Conservation (phyloP, 805 yeast genomes). For the Jamesozyma lodderae region DNA sequence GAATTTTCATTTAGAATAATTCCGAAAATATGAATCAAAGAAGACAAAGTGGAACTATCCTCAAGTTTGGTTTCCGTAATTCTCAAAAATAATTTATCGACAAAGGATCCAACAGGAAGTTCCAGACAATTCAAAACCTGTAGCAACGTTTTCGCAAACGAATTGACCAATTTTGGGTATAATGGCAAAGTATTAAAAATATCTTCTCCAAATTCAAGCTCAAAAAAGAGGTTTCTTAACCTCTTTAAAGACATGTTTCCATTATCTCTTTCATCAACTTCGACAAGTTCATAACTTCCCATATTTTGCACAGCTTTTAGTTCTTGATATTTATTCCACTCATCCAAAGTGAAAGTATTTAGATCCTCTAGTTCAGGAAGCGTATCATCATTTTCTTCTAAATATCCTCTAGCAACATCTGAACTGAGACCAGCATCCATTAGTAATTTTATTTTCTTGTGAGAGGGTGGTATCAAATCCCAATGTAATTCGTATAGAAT, state of each 20-base stretch:
- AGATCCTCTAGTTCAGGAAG: slow-evolving; percentile 17
- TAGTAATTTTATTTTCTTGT: slow-evolving; percentile 18
- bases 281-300: neutral
- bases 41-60: slow-evolving; percentile 28
- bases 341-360: slow-evolving; percentile 22
- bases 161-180: slow-evolving; percentile 33
- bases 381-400: slow-evolving; percentile 30
- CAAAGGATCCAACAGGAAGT: slow-evolving; percentile 30
- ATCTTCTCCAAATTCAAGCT: slow-evolving; percentile 31
- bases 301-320: neutral
- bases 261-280: neutral
- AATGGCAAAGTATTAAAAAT: slow-evolving; percentile 37
- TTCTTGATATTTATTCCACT: slow-evolving; percentile 25
- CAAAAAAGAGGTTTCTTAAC: slow-evolving; percentile 31
- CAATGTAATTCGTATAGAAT: slow-evolving; percentile 24
- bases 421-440: slow-evolving; percentile 24
- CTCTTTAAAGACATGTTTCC: slow-evolving; percentile 23
- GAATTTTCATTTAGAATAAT: slow-evolving; percentile 33
- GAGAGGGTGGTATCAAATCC: slow-evolving; percentile 24
- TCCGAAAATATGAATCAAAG: slow-evolving; percentile 37
- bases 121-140: slow-evolving; percentile 30
- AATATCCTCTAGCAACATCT: slow-evolving; percentile 23
- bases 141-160: slow-evolving; percentile 35
- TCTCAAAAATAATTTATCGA: slow-evolving; percentile 31
- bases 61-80: slow-evolving; percentile 32